These are phyloP conservation scores for Metschnikowia hibisci DNA, from an alignment of 805 yeast species.

Conservation along the genomic window DNA sequence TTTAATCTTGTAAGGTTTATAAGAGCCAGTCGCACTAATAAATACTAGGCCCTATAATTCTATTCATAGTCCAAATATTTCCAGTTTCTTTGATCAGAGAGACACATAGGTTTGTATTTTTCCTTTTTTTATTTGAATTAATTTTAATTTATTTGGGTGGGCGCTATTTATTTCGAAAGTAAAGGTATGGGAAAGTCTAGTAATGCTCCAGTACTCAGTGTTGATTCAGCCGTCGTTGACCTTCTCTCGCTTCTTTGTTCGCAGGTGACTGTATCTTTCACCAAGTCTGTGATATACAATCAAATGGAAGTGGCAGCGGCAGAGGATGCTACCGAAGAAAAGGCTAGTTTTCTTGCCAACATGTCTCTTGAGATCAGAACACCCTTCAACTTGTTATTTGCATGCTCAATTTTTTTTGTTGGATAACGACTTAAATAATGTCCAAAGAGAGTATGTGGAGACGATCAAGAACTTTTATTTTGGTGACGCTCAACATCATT, in stretches of 20 bases:
- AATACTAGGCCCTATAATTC: too few relatives aligned
- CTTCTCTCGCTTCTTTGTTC: slow-evolving; percentile 43
- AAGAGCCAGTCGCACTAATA: too few relatives aligned
- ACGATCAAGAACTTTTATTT: slow-evolving; percentile 48
- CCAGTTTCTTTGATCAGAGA: too few relatives aligned
- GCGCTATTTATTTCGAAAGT: slow-evolving; percentile 44
- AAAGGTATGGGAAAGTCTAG: slow-evolving; percentile 6
- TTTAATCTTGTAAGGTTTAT: too few relatives aligned
- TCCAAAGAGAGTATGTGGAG: slow-evolving; percentile 50
- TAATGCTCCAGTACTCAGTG: slow-evolving; percentile 8
- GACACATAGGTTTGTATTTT: too few relatives aligned
- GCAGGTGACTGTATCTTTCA: slow-evolving; percentile 50
- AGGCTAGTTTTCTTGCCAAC: slow-evolving; percentile 49
- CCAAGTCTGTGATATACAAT: slow-evolving; percentile 43
- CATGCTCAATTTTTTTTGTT: slow-evolving; percentile 47
- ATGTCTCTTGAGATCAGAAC: slow-evolving; percentile 59
- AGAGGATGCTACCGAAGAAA: slow-evolving; percentile 52
- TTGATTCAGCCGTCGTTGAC: slow-evolving; percentile 32
- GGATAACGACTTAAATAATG: slow-evolving; percentile 41
- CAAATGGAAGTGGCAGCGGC: slow-evolving; percentile 48
- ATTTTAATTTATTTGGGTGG: too few relatives aligned
- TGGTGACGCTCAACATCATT: slow-evolving; percentile 49
- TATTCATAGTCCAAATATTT: too few relatives aligned
- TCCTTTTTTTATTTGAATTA: too few relatives aligned
- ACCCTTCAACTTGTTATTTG: slow-evolving; percentile 49